Base-by-base conservation (phyloP, 148 eudicot species). In the Amaranthus cruentus region DNA sequence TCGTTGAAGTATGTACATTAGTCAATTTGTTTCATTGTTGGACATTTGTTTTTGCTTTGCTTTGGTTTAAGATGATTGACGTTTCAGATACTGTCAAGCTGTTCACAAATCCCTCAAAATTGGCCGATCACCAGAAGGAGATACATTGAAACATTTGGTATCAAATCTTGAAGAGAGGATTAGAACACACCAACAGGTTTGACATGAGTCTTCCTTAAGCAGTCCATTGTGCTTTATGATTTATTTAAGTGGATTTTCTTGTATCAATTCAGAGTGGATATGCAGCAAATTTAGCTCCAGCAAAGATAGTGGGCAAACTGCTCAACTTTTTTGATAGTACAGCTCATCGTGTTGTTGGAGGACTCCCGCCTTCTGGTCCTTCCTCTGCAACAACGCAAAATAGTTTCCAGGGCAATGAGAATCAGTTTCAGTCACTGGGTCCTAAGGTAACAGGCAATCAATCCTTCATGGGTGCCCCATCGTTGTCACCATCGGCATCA, bases 281-380 rank as follows among this genome's bases (percentile, higher is more conserved):
- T 71, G 90, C 92, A 69, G 85, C 90, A 48, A 95, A 90, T 82
- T 81, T 87, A 73, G 99, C 94, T 80, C 90, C 97, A 13, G 88
- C 80, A 47, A 90, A 92, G 82, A 81, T 95, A 65, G 84, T 90
- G n/a, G 94, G 92, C 62, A 92, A 86, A 84, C 74, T 95, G 82
- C 85, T 90, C 74, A 91, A 86, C 78, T 80, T 95, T 73, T 76
- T 95, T 78, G 99, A 95, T 80, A 91, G 78, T 66, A 95, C 99
- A 15, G 96, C 96, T 64, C 90, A 91, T 50, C 90, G 96, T 74
- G 99, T 91, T 75, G 93, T 95, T 84, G 98, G 98, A 69, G 93
- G 98, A 28, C 81, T 87, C 15, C 96, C 98, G 15, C 97, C 99
- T 8, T 86, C 97, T 71, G 87, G 65, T 47, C 95, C 96, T 68